A percentile compares a stretch with the other conserved stretches of the same genome.
These are phyloP conservation scores for Yamadazyma nakazawae DNA, from an alignment of 805 yeast species.

Conservation along the genomic window DNA sequence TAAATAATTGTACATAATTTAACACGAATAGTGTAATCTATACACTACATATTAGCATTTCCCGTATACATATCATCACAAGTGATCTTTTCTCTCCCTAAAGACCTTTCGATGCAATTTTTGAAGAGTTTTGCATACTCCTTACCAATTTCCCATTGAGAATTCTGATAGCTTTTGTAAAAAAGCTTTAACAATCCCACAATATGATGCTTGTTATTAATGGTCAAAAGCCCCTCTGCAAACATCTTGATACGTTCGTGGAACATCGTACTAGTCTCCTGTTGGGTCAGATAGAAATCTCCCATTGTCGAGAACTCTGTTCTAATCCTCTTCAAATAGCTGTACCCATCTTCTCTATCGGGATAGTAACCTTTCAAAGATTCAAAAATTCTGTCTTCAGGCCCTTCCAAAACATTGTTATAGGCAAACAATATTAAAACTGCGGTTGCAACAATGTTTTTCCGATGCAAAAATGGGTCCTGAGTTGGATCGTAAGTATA, in stretches of 20 bases:
- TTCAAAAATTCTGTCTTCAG: slow-evolving; percentile 35
- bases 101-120: slow-evolving; percentile 53
- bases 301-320: slow-evolving; percentile 44
- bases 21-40: neutral
- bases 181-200: slow-evolving; percentile 54
- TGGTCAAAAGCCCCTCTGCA: slow-evolving; percentile 37
- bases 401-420: slow-evolving; percentile 46
- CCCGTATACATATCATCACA: slow-evolving; percentile 49
- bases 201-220: slow-evolving; percentile 45
- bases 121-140: slow-evolving; percentile 53
- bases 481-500: slow-evolving; percentile 49
- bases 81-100: slow-evolving; percentile 45
- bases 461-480: slow-evolving; percentile 43
- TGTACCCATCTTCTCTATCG: slow-evolving; percentile 37
- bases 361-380: slow-evolving; percentile 12
- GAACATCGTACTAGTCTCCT: slow-evolving; percentile 16
- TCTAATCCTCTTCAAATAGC: slow-evolving; percentile 51
- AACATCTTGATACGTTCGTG: slow-evolving; percentile 42
- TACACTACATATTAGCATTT: neutral
- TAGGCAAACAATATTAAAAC: slow-evolving; percentile 51
- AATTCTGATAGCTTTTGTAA: slow-evolving; percentile 28
- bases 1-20: neutral
- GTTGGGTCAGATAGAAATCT: slow-evolving; percentile 7
- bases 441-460: slow-evolving; percentile 41
- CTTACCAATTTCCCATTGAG: slow-evolving; percentile 55